phyloP scores from a whole-genome alignment of 23 red algal species.

The Gracilaria caudata region DNA sequence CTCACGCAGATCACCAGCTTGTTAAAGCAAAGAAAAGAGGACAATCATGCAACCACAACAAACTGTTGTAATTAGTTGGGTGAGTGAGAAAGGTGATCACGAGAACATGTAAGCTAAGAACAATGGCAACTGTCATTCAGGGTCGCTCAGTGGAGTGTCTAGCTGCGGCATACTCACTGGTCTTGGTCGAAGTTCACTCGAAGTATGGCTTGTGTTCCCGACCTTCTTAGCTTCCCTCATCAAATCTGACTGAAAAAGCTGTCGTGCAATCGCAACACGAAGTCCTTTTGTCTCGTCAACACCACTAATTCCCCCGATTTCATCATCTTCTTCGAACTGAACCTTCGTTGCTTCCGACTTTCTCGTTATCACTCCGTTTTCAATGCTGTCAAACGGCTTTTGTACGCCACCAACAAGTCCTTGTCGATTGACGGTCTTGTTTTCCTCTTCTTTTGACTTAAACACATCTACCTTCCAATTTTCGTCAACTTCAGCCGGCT shows the following conservation, averaged over 20 bases:
- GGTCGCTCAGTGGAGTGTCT: constrained; percentile 49
- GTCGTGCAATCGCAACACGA: constrained; percentile 28
- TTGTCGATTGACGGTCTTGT: not conserved
- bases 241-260: constrained; percentile 49
- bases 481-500: constrained; percentile 63
- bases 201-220: not conserved
- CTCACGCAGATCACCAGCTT: no score
- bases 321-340: constrained; percentile 14
- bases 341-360: not conserved
- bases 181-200: constrained; percentile 4
- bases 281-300: constrained; percentile 9
- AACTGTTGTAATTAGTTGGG: not conserved
- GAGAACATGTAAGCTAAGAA: not conserved
- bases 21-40: no score
- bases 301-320: not conserved
- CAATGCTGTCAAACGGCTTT: not conserved
- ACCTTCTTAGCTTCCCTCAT: constrained; percentile 45
- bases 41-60: not conserved
- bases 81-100: not conserved
- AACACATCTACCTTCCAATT: constrained; percentile 38
- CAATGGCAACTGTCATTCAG: constrained; percentile 15
- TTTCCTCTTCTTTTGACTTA: not conserved
- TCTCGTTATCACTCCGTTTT: constrained; percentile 12
- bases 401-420: not conserved
- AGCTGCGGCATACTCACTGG: constrained; percentile 47